Evolutionary conservation across 164 flowering plant species (phyloP).

Genomic region (Paratinospora sagittata): DNA sequence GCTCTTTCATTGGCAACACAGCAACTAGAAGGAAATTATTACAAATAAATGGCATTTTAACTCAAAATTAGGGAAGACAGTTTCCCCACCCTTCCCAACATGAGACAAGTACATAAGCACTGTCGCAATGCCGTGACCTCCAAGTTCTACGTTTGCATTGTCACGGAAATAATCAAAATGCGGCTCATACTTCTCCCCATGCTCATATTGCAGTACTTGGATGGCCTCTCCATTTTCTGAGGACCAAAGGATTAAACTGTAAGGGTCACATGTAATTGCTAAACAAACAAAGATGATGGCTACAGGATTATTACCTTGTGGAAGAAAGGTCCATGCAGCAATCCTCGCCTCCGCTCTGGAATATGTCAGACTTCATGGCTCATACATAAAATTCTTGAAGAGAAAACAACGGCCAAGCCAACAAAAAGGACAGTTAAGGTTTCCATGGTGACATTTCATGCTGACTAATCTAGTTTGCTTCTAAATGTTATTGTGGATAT

Average conservation of each 20-base stretch:
- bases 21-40: neutral
- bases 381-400: neutral
- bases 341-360: conserved; percentile 53
- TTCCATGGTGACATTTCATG: neutral
- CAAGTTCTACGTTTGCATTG: conserved; percentile 62
- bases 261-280: neutral
- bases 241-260: neutral
- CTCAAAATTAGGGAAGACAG: conserved; percentile 77
- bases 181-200: conserved; percentile 90
- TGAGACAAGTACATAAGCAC: conserved; percentile 91
- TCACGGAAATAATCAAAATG: conserved; percentile 88
- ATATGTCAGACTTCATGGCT: neutral
- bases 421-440: neutral
- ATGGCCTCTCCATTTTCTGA: conserved; percentile 94
- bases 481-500: neutral
- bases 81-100: conserved; percentile 95
- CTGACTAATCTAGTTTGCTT: neutral
- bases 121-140: conserved; percentile 93
- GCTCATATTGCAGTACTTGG: conserved; percentile 88
- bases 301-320: conserved; percentile 42
- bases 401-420: neutral
- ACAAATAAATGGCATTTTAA: conserved; percentile 26
- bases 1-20: neutral
- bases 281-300: neutral
- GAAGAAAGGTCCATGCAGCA: conserved; percentile 78